phyloP scores from a whole-genome alignment of 192 early-diverging fungal genomes.

The Coemansia sp. region DNA sequence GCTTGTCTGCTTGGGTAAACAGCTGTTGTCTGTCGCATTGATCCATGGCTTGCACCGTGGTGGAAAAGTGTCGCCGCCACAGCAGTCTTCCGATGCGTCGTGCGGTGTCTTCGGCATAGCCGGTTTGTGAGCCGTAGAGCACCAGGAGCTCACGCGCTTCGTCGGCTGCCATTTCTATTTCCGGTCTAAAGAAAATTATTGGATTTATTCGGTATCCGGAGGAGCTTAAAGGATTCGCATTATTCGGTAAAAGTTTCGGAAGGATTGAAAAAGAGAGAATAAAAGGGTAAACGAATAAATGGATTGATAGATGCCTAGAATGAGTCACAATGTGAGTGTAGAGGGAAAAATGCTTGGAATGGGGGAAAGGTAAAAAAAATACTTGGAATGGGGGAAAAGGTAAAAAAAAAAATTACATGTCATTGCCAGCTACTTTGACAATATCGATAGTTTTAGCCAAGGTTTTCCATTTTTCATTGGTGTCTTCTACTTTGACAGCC shows the following conservation, averaged over 20 bases:
- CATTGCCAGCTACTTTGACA: constrained; percentile 31
- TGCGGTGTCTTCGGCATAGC: constrained; percentile 87
- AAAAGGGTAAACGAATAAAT: neutral
- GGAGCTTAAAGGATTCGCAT: too few species aligned
- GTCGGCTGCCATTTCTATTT: neutral
- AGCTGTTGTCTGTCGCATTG: constrained; percentile 59
- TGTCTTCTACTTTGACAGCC: constrained; percentile 16
- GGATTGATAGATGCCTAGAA: too few species aligned
- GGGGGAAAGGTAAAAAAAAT: too few species aligned
- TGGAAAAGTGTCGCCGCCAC: constrained; percentile 66
- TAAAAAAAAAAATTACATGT: constrained; percentile 8
- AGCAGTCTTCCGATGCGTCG: constrained; percentile 78
- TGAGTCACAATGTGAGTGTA: too few species aligned
- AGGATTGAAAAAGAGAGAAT: neutral
- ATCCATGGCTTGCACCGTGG: constrained; percentile 70
- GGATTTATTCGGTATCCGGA: too few species aligned
- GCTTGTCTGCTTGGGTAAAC: neutral
- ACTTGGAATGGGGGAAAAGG: too few species aligned
- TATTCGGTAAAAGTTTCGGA: too few species aligned
- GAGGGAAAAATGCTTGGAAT: too few species aligned
- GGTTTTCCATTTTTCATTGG: constrained; percentile 31
- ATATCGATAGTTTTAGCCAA: constrained; percentile 42
- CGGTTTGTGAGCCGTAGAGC: constrained; percentile 91
- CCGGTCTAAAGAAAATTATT: neutral
- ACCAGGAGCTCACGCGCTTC: constrained; percentile 56